These are phyloP conservation scores for Solanum chilense DNA, from an alignment of 257 asterid genomes.

Conservation along the genomic window DNA sequence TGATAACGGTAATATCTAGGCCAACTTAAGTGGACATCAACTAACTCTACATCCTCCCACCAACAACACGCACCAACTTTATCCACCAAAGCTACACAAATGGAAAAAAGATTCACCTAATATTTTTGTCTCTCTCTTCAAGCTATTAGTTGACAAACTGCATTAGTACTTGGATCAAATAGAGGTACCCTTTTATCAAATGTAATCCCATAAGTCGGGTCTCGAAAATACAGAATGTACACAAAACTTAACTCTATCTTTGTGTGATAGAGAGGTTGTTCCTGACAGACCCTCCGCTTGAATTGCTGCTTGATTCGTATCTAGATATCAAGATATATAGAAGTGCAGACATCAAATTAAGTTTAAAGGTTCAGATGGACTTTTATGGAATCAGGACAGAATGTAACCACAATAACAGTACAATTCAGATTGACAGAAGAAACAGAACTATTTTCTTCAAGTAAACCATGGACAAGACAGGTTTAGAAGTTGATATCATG, in stretches of 20 bases:
- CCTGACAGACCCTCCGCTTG: neutral
- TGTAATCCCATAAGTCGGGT: neutral
- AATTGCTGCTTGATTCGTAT: neutral
- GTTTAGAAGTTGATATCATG: neutral
- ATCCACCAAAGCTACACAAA: neutral
- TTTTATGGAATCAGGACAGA: neutral
- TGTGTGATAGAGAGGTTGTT: neutral
- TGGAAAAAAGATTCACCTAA: neutral
- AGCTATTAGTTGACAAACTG: neutral
- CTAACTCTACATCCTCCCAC: neutral
- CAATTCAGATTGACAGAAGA: neutral
- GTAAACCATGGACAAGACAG: neutral
- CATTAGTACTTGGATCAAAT: neutral
- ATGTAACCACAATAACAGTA: neutral
- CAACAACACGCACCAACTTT: neutral
- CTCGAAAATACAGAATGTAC: accelerated
- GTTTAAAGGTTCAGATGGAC: neutral
- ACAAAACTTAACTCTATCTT: neutral
- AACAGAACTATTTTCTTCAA: neutral
- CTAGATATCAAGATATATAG: neutral
- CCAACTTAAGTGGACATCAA: neutral
- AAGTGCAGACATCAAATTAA: neutral
- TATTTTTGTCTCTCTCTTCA: neutral
- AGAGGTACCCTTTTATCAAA: neutral
- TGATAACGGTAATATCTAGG: neutral